phyloP scores from a whole-genome alignment of 345 rosid genomes.

The Corchorus olitorius region DNA sequence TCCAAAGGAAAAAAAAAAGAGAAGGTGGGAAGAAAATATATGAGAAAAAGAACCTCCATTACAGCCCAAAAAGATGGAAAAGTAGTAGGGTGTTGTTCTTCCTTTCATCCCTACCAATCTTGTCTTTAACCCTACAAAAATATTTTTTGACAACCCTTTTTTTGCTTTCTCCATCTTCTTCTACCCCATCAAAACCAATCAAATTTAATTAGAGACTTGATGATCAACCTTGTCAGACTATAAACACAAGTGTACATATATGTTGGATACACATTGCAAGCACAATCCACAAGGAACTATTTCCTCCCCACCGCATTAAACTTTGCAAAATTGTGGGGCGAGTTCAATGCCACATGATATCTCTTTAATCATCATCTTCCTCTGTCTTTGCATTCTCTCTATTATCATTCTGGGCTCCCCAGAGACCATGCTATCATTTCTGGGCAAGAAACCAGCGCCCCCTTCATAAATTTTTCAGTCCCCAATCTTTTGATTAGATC shows the following conservation, averaged over 20 bases:
- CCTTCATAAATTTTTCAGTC: slow-evolving; percentile 16
- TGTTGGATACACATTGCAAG: slow-evolving; percentile 24
- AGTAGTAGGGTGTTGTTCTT: background rate
- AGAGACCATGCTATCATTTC: slow-evolving; percentile 7
- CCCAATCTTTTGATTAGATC: slow-evolving; percentile 21
- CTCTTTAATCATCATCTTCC: slow-evolving; percentile 12
- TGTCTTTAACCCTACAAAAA: slow-evolving; percentile 18
- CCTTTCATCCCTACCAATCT: background rate
- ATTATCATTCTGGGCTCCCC: slow-evolving; percentile 16
- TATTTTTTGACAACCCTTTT: slow-evolving; percentile 4
- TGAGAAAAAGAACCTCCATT: slow-evolving; percentile 13
- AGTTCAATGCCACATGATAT: slow-evolving; percentile 1
- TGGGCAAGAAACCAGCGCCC: slow-evolving; percentile 8
- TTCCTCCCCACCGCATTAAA: slow-evolving; percentile 26
- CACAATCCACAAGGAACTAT: slow-evolving; percentile 22
- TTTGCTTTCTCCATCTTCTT: background rate
- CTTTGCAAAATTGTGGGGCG: slow-evolving; percentile 29
- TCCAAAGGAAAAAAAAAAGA: background rate
- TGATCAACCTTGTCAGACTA: slow-evolving; percentile 34
- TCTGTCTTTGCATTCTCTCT: background rate
- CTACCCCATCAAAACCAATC: slow-evolving; percentile 34
- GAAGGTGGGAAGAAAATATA: background rate
- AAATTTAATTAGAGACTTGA: slow-evolving; percentile 31
- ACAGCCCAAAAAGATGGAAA: slow-evolving; percentile 17
- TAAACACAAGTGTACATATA: slow-evolving; percentile 35